A percentile compares a stretch with the other conserved stretches of the same genome.
Conservation (phyloP, 805 yeast species). For the Wickerhamomyces mucosus region DNA sequence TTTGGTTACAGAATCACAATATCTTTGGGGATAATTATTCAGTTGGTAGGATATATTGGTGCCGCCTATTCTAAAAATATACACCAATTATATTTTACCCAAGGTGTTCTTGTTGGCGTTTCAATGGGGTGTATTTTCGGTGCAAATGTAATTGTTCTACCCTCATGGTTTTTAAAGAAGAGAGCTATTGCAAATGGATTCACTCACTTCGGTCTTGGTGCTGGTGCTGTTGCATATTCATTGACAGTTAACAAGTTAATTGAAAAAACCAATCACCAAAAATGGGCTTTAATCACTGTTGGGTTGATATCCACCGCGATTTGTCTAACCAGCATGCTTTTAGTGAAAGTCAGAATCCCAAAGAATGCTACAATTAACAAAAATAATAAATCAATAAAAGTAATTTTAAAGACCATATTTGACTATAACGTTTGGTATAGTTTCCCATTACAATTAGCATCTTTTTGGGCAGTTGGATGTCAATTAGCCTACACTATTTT, state of each 20-base stretch:
- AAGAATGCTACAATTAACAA: constrained; percentile 13
- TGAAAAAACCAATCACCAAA: constrained; percentile 30
- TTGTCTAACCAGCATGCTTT: constrained; percentile 28
- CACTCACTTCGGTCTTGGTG: constrained; percentile 41
- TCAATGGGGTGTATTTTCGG: constrained; percentile 41
- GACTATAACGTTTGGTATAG: constrained; percentile 21
- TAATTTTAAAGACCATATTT: constrained; percentile 27
- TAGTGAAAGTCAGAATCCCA: constrained; percentile 38
- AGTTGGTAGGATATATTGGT: constrained; percentile 37
- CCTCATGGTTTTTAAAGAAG: constrained; percentile 44
- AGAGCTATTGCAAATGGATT: constrained; percentile 42
- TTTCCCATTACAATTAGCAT: constrained; percentile 24
- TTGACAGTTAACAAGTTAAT: constrained; percentile 34
- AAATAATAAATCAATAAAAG: constrained; percentile 5
- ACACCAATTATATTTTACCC: constrained; percentile 42
- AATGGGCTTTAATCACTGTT: constrained; percentile 37
- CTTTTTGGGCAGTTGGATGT: constrained; percentile 28
- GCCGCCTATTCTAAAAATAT: constrained; percentile 43
- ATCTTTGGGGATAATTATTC: constrained; percentile 30
- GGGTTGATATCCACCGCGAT: constrained; percentile 31
- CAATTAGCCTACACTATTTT: constrained; percentile 33
- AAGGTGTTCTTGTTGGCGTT: constrained; percentile 41
- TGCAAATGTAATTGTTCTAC: constrained; percentile 40
- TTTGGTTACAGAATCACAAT: constrained; percentile 33
- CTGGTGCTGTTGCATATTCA: constrained; percentile 39